These are phyloP conservation scores for Tetrahymena thermophila DNA, from an alignment of 73 alveolate genomes.

Conservation along the genomic window DNA sequence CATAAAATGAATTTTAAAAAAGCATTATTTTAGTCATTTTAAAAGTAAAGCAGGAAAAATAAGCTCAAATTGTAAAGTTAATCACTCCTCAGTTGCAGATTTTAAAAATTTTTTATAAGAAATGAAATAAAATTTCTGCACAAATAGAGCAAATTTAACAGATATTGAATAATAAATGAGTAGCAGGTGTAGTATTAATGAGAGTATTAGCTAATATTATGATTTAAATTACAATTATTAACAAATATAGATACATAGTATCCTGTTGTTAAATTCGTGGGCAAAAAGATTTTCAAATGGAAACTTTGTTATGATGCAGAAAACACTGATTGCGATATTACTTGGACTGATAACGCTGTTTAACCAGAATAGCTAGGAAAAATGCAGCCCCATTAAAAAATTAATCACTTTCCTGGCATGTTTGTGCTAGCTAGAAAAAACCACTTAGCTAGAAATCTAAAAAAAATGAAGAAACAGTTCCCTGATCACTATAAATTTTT, in stretches of 20 bases:
- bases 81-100: not conserved
- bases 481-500: constrained; percentile 71
- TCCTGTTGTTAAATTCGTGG: constrained; percentile 45
- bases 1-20: not conserved
- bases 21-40: no score
- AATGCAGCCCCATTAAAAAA: constrained; percentile 64
- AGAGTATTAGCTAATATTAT: not conserved
- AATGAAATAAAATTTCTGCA: not conserved
- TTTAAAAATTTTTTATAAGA: no score
- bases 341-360: constrained; percentile 57
- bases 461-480: constrained; percentile 58
- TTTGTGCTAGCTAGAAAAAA: constrained; percentile 70
- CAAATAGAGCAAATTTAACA: no score
- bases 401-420: constrained; percentile 85
- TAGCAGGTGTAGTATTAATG: not conserved
- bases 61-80: not conserved
- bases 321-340: constrained; percentile 54
- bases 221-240: not conserved
- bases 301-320: constrained; percentile 31
- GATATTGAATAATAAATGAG: not conserved
- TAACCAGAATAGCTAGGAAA: constrained; percentile 45
- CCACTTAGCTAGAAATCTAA: constrained; percentile 61
- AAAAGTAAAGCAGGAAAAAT: not conserved
- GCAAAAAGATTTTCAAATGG: constrained; percentile 19
- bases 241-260: constrained; percentile 27